phyloP scores from a whole-genome alignment of 139 green algal genomes.

The Chlorella sp. region DNA sequence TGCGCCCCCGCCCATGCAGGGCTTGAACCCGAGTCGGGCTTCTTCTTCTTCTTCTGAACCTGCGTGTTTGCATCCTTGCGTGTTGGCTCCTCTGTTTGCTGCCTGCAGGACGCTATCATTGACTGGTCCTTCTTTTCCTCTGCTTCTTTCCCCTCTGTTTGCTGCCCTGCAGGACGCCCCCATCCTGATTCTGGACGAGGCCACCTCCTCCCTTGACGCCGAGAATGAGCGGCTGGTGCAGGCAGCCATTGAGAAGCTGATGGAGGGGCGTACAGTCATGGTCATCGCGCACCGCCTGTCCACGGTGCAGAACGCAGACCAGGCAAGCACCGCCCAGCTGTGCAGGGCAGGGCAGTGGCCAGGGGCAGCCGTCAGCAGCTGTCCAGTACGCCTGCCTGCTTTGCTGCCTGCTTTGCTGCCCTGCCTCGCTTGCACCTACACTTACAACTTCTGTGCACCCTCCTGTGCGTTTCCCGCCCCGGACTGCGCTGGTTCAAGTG shows the following conservation, averaged over 20 bases:
- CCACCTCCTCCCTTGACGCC: conserved; percentile 63
- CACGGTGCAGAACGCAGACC: conserved; percentile 72
- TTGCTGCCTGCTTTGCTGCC: background rate
- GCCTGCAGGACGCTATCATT: no score
- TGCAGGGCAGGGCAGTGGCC: background rate
- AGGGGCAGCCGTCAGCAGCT: background rate
- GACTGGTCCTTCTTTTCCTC: background rate
- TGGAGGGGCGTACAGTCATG: conserved; percentile 64
- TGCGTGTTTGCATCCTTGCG: no score
- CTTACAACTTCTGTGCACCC: no score
- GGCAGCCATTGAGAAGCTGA: conserved; percentile 60
- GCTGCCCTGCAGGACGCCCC: conserved; percentile 49
- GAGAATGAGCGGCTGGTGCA: conserved; percentile 64
- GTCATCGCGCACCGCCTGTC: conserved; percentile 77
- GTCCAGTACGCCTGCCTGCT: no score
- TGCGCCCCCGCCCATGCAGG: background rate
- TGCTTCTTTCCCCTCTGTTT: background rate
- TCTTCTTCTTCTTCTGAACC: no score
- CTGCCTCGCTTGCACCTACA: background rate
- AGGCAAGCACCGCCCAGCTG: background rate
- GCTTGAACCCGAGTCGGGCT: background rate
- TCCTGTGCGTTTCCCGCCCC: no score
- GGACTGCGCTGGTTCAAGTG: no score
- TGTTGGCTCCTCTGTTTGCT: no score
- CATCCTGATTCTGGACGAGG: conserved; percentile 77